Percentiles rank a stretch among this genome's conserved stretches.
phyloP scores from a whole-genome alignment of 1,139 yeast species.

The Candida dubliniensis region DNA sequence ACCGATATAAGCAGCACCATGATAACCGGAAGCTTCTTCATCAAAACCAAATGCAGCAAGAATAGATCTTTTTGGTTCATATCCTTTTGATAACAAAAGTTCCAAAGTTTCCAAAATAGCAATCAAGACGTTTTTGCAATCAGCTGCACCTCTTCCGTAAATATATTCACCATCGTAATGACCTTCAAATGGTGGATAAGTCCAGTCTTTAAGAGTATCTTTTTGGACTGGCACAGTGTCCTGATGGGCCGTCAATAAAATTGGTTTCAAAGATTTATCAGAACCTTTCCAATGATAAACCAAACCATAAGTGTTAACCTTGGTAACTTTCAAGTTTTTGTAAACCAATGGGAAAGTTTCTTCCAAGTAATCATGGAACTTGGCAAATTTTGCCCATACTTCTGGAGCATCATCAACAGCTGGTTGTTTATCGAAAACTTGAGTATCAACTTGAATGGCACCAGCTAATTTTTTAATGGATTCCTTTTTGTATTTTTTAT shows the following conservation, averaged over 20 bases:
- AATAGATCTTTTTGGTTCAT: constrained; percentile 35
- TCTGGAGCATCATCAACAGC: constrained; percentile 36
- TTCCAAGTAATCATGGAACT: constrained; percentile 57
- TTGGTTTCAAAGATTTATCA: constrained; percentile 53
- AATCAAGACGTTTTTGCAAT: constrained; percentile 42
- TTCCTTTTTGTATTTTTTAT: constrained; percentile 31
- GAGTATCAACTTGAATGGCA: constrained; percentile 48
- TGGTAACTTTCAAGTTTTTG: constrained; percentile 47
- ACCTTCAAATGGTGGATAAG: constrained; percentile 68
- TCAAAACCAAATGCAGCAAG: constrained; percentile 48
- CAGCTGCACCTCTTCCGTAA: constrained; percentile 45
- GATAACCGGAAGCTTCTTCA: constrained; percentile 41
- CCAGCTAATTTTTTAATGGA: constrained; percentile 40
- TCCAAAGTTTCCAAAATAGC: constrained; percentile 42
- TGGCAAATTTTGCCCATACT: constrained; percentile 43
- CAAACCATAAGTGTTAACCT: constrained; percentile 65
- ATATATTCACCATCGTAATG: constrained; percentile 56
- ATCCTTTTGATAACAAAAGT: constrained; percentile 29
- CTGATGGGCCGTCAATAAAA: constrained; percentile 73
- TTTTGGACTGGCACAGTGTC: constrained; percentile 82
- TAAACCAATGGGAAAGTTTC: constrained; percentile 61
- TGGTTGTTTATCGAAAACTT: constrained; percentile 46
- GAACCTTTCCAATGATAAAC: constrained; percentile 68
- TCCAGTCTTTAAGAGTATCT: constrained; percentile 61
- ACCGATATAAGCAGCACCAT: constrained; percentile 36